These are phyloP conservation scores for Acanthamoeba lenticulata DNA, from an alignment of 208 protist species.

Conservation along the genomic window DNA sequence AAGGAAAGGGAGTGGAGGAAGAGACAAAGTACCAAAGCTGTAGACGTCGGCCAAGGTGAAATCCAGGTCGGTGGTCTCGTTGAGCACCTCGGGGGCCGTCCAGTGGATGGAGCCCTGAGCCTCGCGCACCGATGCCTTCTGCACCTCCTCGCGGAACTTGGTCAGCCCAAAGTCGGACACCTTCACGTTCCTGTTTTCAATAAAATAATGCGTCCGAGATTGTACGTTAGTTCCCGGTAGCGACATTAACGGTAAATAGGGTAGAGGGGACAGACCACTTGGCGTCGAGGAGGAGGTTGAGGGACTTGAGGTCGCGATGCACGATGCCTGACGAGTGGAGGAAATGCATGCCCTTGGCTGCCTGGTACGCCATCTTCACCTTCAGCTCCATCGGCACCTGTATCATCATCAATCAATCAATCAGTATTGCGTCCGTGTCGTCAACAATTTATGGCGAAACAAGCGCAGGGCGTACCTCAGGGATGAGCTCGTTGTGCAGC, in stretches of 20 bases:
- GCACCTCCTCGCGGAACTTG: conserved; percentile 28
- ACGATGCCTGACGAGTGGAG: conserved; percentile 52
- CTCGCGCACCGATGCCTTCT: not conserved
- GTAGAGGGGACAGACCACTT: conserved; percentile 33
- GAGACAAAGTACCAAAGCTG: conserved; percentile 34
- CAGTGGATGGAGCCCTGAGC: not conserved
- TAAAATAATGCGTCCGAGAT: not conserved
- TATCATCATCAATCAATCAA: no score
- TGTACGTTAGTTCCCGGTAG: no score
- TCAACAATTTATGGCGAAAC: no score
- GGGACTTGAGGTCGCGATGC: conserved; percentile 43
- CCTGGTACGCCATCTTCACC: conserved; percentile 30
- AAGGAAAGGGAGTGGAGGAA: not conserved
- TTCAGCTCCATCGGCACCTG: not conserved
- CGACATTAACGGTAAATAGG: no score
- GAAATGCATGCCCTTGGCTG: conserved; percentile 51
- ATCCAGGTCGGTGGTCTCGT: not conserved
- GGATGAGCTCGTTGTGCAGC: conserved; percentile 42
- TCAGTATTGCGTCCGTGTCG: no score
- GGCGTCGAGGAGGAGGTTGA: conserved; percentile 34
- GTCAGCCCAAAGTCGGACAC: conserved; percentile 43
- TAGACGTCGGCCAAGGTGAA: conserved; percentile 10
- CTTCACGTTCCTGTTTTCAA: conserved; percentile 20
- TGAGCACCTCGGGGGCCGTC: not conserved
- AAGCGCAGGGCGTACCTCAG: not conserved